Evolutionary conservation across 2,329 filamentous ascomycete species (phyloP).

Genomic region (Fusarium succisae): DNA sequence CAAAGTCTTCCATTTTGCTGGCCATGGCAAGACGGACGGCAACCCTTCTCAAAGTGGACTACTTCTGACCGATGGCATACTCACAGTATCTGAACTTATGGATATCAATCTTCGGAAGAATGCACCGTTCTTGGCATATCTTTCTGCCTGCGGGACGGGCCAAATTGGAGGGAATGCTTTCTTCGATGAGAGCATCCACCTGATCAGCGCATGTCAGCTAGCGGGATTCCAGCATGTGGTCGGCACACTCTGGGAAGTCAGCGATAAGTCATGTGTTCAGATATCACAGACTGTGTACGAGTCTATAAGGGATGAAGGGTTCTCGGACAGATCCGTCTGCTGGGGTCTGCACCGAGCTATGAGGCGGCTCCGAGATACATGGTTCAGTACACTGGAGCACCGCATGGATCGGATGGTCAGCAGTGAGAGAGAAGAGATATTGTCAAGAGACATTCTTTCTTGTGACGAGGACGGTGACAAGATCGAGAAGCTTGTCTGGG

Average conservation of each 20-base stretch:
- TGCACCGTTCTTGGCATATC: not conserved
- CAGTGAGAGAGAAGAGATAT: not conserved
- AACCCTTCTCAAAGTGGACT: not conserved
- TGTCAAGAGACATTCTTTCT: not conserved
- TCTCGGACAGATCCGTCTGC: not conserved
- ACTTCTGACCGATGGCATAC: not conserved
- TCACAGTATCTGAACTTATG: not conserved
- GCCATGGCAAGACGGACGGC: not conserved
- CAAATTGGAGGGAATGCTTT: not conserved
- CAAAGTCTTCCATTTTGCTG: not conserved
- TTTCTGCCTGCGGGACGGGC: not conserved
- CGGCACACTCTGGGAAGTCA: not conserved
- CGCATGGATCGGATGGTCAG: accelerated
- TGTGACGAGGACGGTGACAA: accelerated
- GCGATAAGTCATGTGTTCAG: not conserved
- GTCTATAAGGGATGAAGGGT: not conserved
- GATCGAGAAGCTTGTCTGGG: not conserved
- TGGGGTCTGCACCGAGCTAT: not conserved
- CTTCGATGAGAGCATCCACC: not conserved
- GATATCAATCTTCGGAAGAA: not conserved
- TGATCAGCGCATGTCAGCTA: not conserved
- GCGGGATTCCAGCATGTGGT: not conserved
- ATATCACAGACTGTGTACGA: not conserved
- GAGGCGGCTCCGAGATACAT: not conserved
- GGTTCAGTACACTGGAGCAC: not conserved